A percentile compares a stretch with the other conserved stretches of the same genome.
Conservation (phyloP, 176 grass and related monocot genomes). For the Canna indica region DNA sequence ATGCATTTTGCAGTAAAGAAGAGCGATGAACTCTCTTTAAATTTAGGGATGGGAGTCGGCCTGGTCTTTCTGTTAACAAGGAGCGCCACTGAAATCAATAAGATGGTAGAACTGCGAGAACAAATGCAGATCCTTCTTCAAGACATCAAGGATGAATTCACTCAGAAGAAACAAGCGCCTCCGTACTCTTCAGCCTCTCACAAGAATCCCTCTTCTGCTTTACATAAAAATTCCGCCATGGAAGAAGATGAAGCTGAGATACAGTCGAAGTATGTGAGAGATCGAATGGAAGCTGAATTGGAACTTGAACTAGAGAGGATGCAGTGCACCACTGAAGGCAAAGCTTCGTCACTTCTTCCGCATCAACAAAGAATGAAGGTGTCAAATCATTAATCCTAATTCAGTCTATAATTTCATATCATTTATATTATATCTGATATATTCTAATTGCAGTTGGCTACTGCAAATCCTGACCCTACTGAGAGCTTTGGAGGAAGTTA, state of each 20-base stretch:
- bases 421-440: neutral
- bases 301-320: conserved; percentile 37
- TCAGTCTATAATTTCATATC: conserved; percentile 2
- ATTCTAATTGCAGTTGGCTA: neutral
- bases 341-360: neutral
- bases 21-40: conserved; percentile 47
- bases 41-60: conserved; percentile 55
- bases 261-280: conserved; percentile 10
- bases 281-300: conserved; percentile 65
- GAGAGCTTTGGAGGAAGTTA: neutral
- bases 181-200: too few relatives aligned
- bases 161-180: neutral
- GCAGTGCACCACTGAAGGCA: conserved; percentile 17
- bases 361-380: conserved; percentile 24
- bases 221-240: neutral
- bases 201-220: conserved; percentile 5
- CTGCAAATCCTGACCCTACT: too few relatives aligned
- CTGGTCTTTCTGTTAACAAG: conserved; percentile 54
- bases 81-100: conserved; percentile 59
- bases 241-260: neutral
- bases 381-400: neutral
- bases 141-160: conserved; percentile 35
- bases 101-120: conserved; percentile 58
- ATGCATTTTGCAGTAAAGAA: conserved; percentile 58
- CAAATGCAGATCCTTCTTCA: conserved; percentile 64